phyloP scores from a whole-genome alignment of 768 basidiomycete genomes.

The Podaxis sp. region DNA sequence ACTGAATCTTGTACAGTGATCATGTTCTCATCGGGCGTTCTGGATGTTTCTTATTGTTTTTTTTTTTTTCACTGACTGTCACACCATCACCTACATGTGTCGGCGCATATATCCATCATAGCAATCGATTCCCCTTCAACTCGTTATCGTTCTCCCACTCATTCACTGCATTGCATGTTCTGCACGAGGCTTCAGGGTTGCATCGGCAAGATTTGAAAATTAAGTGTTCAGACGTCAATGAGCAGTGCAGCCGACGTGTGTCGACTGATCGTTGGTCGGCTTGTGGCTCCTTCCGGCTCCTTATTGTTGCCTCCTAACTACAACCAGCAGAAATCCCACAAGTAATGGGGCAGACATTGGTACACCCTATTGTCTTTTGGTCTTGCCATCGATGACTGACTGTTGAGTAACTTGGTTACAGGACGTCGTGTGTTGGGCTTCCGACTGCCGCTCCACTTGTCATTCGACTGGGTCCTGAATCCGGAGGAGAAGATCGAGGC shows the following conservation, averaged over 20 bases:
- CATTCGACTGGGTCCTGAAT: background rate
- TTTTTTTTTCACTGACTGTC: background rate
- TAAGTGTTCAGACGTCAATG: no score
- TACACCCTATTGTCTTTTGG: background rate
- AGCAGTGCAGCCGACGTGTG: no score
- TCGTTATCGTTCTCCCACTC: background rate
- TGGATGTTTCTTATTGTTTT: background rate
- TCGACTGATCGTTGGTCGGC: background rate
- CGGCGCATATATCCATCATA: background rate
- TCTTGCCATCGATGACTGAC: background rate
- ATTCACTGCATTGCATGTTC: background rate
- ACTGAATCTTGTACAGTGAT: background rate
- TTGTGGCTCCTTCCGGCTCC: background rate
- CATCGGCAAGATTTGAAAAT: background rate
- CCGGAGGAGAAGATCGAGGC: background rate
- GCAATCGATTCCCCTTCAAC: background rate
- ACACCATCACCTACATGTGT: background rate
- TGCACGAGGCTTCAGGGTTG: background rate
- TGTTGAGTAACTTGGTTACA: background rate
- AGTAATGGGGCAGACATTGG: background rate
- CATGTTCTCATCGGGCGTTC: background rate
- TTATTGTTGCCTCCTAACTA: background rate
- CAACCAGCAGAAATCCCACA: background rate
- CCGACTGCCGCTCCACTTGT: background rate
- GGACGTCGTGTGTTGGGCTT: background rate